phyloP scores from a whole-genome alignment of 2,329 filamentous ascomycete species.

The Bertia moriformis region DNA sequence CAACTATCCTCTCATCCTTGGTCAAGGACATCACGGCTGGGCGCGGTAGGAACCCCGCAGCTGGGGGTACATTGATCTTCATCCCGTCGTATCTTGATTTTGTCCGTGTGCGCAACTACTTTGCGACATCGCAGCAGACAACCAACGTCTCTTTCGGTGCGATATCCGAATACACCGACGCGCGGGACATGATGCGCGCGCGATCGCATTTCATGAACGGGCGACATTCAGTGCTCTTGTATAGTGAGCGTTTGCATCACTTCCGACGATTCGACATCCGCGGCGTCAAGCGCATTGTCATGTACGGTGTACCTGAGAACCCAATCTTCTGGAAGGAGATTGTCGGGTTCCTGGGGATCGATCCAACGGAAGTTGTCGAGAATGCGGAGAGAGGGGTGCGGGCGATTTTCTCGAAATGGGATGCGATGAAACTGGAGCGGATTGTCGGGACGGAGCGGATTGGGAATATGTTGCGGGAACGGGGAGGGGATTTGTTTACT shows the following conservation, averaged over 20 bases:
- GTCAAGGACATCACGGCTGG: constrained; percentile 41
- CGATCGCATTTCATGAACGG: constrained; percentile 77
- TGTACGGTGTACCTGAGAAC: constrained; percentile 86
- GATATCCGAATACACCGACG: constrained; percentile 75
- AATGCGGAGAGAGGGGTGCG: constrained; percentile 43
- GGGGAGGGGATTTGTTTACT: constrained; percentile 77
- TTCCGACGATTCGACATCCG: constrained; percentile 76
- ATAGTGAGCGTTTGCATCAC: constrained; percentile 92
- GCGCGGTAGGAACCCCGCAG: constrained; percentile 27
- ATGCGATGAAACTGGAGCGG: constrained; percentile 75
- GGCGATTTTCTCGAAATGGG: constrained; percentile 73
- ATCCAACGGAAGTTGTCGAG: constrained; percentile 42
- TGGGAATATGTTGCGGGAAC: constrained; percentile 66
- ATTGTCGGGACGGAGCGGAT: constrained; percentile 71
- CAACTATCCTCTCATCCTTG: constrained; percentile 63
- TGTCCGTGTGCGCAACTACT: constrained; percentile 81
- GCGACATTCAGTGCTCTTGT: constrained; percentile 69
- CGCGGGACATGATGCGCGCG: constrained; percentile 67
- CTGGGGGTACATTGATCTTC: constrained; percentile 66
- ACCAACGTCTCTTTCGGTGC: constrained; percentile 55
- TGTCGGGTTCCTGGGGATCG: constrained; percentile 48
- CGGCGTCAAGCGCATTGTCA: constrained; percentile 70
- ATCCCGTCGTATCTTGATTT: constrained; percentile 92
- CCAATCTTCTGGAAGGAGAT: constrained; percentile 68
- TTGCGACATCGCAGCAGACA: constrained; percentile 54